phyloP scores from a whole-genome alignment of 768 basidiomycete genomes.

The Rhizopogon roseolus region DNA sequence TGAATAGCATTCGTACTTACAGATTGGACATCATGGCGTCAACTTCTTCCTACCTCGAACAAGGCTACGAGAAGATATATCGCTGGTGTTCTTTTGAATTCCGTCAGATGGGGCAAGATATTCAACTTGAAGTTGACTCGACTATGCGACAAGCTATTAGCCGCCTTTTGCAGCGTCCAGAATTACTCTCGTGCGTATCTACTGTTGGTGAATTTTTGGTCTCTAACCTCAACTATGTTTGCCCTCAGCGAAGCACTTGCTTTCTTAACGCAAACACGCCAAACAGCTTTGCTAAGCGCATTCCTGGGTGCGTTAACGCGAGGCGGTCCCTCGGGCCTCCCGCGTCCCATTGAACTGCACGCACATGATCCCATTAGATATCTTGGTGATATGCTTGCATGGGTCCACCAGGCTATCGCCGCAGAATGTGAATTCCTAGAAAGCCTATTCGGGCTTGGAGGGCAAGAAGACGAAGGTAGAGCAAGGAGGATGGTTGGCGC shows the following conservation, averaged over 20 bases:
- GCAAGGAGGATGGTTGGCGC: conserved; percentile 71
- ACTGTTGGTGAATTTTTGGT: neutral
- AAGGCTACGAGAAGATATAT: conserved; percentile 84
- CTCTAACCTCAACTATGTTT: neutral
- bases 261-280: conserved; percentile 76
- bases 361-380: conserved; percentile 97
- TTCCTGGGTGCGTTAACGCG: conserved; percentile 88
- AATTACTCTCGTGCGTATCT: conserved; percentile 46
- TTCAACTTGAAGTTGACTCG: conserved; percentile 61
- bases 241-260: conserved; percentile 66
- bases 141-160: conserved; percentile 69
- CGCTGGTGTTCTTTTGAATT: conserved; percentile 87
- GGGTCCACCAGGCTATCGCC: conserved; percentile 96
- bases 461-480: conserved; percentile 6
- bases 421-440: conserved; percentile 94
- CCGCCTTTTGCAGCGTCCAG: conserved; percentile 72
- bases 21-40: conserved; percentile 88
- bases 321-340: conserved; percentile 79
- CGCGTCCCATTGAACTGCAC: conserved; percentile 93
- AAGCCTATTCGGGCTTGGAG: conserved; percentile 69
- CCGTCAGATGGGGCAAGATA: conserved; percentile 68
- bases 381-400: conserved; percentile 97
- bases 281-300: conserved; percentile 69
- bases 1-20: neutral
- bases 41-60: conserved; percentile 79